Evolutionary conservation across 768 basidiomycete genomes (phyloP), one percentile per base, ranked within the genome.

Genomic region (Dacryopinax spathularia): DNA sequence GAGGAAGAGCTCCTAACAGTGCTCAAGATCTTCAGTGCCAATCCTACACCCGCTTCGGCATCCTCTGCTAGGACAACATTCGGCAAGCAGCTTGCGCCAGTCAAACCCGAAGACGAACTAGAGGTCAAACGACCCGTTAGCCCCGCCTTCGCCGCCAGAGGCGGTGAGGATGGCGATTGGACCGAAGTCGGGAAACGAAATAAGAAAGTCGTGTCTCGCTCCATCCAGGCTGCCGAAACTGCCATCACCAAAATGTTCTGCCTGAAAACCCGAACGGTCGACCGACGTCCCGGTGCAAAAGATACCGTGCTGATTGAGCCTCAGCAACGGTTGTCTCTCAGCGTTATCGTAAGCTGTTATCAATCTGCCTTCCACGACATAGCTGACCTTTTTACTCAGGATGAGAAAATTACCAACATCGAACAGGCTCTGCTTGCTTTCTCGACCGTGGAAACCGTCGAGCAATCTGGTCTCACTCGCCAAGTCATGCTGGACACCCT

Each of bases 221-320:
- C 85, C 41, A 84, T 84, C 48, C 91, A 88, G 73, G 81, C 82
- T 0, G 80, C 81, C 2, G 92, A 96, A 67, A 89, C 90, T 1
- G 88, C 93, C 0, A 88, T 99, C 61, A 89, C 91, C 0, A 79
- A 87, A 27, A 89, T 99, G 64, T 99, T 99, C 69, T 91, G 93
- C 31, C 93, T 95, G 34, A 91, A 89, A 70, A 87, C 93, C 75
- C 84, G 92, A 20, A 89, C 89, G 25, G 86, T 89, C 1, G 77
- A 97, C 1, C 82, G 83, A 37, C 85, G 85, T 6, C 90, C 91
- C 0, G 84, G 87, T 15, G 85, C 89, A 69, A 86, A 86, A 67
- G 94, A 97, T 70, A 89, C 87, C 1, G 86, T 89, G 27, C 83
- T 91, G 27, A 81, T 94, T 16, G 94, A 97, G 73, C 93, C 93